Conservation (phyloP, 768 basidiomycete genomes). For the Termitomyces sp. region DNA sequence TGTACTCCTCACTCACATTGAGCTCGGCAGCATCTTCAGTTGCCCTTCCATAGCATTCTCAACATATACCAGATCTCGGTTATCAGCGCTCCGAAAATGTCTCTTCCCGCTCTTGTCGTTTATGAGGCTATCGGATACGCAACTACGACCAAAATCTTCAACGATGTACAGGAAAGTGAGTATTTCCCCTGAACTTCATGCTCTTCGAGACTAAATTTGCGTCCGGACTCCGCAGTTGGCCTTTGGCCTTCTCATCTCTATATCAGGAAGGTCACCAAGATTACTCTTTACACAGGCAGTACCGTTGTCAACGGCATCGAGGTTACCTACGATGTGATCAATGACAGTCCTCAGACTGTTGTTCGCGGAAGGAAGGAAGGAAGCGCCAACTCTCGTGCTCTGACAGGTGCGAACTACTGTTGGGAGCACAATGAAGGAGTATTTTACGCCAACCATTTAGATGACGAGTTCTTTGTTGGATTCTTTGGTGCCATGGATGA, state of each 20-base stretch:
- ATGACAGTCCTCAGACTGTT: not conserved
- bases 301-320: not conserved
- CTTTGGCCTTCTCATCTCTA: not conserved
- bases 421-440: too few relatives aligned
- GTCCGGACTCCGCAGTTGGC: not conserved
- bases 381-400: not conserved
- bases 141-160: not conserved
- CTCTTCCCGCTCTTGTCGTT: not conserved
- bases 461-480: constrained; percentile 2
- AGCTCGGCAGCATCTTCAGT: not conserved
- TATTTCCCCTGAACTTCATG: too few relatives aligned
- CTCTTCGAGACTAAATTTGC: not conserved
- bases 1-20: too few relatives aligned
- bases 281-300: not conserved
- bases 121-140: not conserved
- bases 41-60: not conserved
- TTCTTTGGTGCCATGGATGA: not conserved
- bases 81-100: not conserved
- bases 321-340: not conserved
- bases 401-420: not conserved
- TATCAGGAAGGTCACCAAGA: not conserved
- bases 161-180: not conserved
- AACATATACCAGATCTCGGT: not conserved
- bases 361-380: not conserved
- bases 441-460: not conserved